Base-by-base conservation (phyloP, 176 grass and related monocot genomes). In the Eragrostis curvula region DNA sequence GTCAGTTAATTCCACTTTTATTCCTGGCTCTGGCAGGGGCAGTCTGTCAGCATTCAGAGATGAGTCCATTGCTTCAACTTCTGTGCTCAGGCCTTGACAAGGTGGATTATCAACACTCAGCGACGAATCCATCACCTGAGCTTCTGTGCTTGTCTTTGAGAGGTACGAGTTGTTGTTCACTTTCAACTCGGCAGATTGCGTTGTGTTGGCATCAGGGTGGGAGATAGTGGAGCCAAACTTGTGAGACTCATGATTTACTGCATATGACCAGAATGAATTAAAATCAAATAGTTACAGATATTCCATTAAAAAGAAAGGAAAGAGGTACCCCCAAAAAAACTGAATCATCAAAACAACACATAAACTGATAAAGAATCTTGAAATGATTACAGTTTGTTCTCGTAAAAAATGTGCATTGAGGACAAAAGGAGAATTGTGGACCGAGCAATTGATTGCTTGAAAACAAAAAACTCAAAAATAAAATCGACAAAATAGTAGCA, bases 221-320 rank as follows among this genome's bases (percentile, higher is more conserved):
- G 47, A 44, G 18, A 69, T 85, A 82, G 51, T 15, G 8, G 72
- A 61, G 30, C 56, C 66, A 77, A n/a, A 8, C 72, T 66, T 74
- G 52, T 25, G 40, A 51, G 66, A 77, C 56, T 73, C n/a, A 39
- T 23, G 66, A 51, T 81, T 74, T 46, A 23, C 81, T 91, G 76
- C 64, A 88, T 25, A 77, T 76, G 40, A 66, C 12, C 77, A 90
- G 30, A 63, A 41, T 79, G 17, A 58, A 83, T 48, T 57, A 73
- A 67, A 66, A 72, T 13, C 29, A 77, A 57, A 71, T 71, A 53
- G 25, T 24, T 7, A 52, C 43, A 71, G 14, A 43, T 20, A 75
- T 16, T 36, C 32, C 32, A 2, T 36, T 36, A 36, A 4, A 36
- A 36, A n/a, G n/a, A n/a, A 36, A 36, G 4, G 32, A 2, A 36